Base-by-base conservation (phyloP, 78 protist species). In the Capsaspora owczarzaki region DNA sequence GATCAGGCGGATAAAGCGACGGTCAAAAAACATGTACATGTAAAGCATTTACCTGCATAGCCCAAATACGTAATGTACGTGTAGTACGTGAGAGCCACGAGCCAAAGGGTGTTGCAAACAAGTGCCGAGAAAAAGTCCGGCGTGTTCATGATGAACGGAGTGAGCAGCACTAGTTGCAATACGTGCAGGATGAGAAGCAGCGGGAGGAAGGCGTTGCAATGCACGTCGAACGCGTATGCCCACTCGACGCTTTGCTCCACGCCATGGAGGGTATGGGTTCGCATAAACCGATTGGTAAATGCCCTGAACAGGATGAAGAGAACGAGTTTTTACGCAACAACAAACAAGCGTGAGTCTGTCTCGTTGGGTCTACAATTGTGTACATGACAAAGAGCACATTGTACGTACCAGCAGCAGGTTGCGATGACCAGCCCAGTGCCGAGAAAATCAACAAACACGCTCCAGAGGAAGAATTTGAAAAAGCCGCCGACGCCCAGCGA, bases 171-270 rank as follows among this genome's bases (percentile, higher is more conserved):
- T 14, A 77, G 72, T 71, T 95, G 99, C 40, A 87, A 38, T 33
- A 87, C 96, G 71, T 87, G 75, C 41, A 87, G 51, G 40, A 90
- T 10, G 41, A 95, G 74, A 60, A 92, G 82, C 35, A 92, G 74
- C 27, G 94, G 91, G 80, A 95, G 88, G 79, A 88, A 94, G 44
- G 93, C 51, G 82, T 97, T 97, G 88, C 99, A 97, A 76, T 97
- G 99, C 38, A 97, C 83, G 70, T 97, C 99, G 44, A 95, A 95
- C 8, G 95, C 86, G 49, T 95, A 95, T 16, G 76, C 56, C 94
- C 96, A 94, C 74, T 97, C 99, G 35, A 97, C 96, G 23, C 27
- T 81, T 78, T 85, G 89, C 37, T 82, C 87, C 42, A 86, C 95
- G 43, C 84, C 49, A 49, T 92, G 95, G 53, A 78, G 74, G 25